Conservation (phyloP, 2,329 filamentous ascomycete species). For the Xylaria sp. region DNA sequence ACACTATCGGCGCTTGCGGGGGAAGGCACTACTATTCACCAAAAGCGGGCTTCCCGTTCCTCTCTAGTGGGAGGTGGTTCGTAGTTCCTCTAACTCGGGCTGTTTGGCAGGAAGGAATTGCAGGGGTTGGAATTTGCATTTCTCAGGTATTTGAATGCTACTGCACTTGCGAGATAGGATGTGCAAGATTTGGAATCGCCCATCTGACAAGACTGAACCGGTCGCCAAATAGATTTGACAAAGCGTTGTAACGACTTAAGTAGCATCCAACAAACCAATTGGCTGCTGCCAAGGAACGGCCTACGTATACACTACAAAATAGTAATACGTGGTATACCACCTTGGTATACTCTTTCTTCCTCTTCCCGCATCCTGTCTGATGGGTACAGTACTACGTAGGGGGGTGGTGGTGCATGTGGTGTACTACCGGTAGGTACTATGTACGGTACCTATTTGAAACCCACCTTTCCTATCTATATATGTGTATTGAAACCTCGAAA, state of each 20-base stretch:
- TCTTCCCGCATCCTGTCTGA: neutral
- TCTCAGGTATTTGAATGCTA: constrained; percentile 1
- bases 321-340: constrained; percentile 20
- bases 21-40: constrained; percentile 4
- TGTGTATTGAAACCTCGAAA: neutral
- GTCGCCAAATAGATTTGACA: neutral
- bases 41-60: constrained; percentile 29
- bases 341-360: neutral
- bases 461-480: neutral
- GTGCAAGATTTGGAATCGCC: constrained; percentile 32
- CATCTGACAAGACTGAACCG: neutral
- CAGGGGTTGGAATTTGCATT: constrained; percentile 33
- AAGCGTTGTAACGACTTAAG: constrained; percentile 16
- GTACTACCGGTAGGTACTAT: neutral
- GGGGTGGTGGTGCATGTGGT: constrained; percentile 1
- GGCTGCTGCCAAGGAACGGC: constrained; percentile 26
- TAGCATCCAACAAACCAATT: constrained; percentile 18
- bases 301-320: constrained; percentile 24
- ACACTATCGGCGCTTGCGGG: constrained; percentile 18
- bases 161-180: constrained; percentile 8
- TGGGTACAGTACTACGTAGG: neutral
- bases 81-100: neutral
- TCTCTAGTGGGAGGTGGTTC: neutral
- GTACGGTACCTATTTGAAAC: constrained; percentile 19
- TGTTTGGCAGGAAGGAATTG: constrained; percentile 18